These are phyloP conservation scores for Microsporum canis DNA, from an alignment of 2,329 filamentous ascomycete species.

Conservation along the genomic window DNA sequence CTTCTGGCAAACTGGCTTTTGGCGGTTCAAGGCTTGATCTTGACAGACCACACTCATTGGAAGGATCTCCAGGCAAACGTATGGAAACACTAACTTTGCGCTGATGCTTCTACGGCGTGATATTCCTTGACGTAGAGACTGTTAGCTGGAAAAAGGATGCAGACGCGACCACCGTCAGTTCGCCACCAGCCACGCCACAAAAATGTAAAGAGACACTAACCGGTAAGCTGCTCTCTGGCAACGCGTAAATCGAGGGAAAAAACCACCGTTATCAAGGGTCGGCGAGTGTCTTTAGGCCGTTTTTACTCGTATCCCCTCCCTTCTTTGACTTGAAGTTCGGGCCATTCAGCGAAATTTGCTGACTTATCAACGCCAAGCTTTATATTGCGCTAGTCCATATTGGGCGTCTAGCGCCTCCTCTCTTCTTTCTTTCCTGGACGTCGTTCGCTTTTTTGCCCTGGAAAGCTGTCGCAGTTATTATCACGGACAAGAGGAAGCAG, in stretches of 20 bases:
- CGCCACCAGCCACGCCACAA: background rate
- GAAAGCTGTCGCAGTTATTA: background rate
- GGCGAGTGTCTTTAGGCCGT: background rate
- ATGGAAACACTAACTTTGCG: background rate
- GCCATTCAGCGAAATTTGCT: conserved; percentile 13
- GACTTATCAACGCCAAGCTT: conserved; percentile 16
- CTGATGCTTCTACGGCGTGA: background rate
- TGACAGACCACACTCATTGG: background rate
- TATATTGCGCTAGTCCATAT: conserved; percentile 8
- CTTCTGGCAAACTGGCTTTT: background rate
- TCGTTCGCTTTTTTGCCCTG: background rate
- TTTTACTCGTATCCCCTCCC: conserved; percentile 9
- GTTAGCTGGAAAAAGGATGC: background rate
- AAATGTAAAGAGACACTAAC: background rate
- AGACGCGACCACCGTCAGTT: background rate
- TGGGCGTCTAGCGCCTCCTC: background rate
- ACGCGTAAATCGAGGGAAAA: background rate
- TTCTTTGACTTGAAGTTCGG: conserved; percentile 13
- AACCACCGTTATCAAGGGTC: background rate
- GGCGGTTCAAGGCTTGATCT: background rate
- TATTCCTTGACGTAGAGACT: background rate
- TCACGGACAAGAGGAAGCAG: background rate
- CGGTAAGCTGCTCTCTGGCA: background rate
- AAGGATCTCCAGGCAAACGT: background rate
- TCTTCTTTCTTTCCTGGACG: background rate